Evolutionary conservation across 306 rosid species (phyloP).

Genomic region (Boehmeria nivea): DNA sequence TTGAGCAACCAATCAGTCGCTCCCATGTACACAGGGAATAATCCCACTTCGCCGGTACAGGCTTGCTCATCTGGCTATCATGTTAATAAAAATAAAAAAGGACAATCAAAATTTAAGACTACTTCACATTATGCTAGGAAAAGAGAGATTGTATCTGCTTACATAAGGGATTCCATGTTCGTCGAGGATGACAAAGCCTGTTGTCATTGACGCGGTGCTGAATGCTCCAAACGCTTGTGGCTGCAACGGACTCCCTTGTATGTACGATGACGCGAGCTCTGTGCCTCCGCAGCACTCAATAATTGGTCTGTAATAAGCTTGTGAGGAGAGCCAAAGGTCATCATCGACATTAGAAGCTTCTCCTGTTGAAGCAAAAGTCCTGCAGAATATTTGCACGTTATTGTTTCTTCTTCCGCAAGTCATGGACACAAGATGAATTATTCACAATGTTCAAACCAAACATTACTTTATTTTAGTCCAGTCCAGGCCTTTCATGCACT

Average conservation of each 20-base stretch:
- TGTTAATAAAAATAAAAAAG: conserved; percentile 22
- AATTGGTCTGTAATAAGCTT: conserved; percentile 58
- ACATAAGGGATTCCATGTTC: conserved; percentile 71
- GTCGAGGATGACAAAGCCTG: conserved; percentile 62
- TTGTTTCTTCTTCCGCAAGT: conserved; percentile 9
- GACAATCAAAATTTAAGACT: neutral
- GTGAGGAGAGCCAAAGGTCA: conserved; percentile 90
- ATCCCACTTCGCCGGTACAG: conserved; percentile 74
- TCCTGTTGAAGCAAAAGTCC: conserved; percentile 59
- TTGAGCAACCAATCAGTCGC: conserved; percentile 66
- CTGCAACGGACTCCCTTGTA: conserved; percentile 56
- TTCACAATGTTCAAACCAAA: conserved; percentile 7
- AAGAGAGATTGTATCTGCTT: conserved; percentile 5
- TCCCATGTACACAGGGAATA: conserved; percentile 56
- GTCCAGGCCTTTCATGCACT: conserved; percentile 74
- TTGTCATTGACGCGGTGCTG: conserved; percentile 65
- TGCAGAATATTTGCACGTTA: conserved; percentile 31
- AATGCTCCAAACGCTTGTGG: conserved; percentile 86
- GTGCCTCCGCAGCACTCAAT: conserved; percentile 79
- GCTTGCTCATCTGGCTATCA: conserved; percentile 64
- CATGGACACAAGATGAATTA: neutral
- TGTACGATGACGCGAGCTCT: conserved; percentile 67
- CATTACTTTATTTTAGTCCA: conserved; percentile 83
- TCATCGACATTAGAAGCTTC: conserved; percentile 79
- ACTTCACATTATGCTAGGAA: neutral